These are phyloP conservation scores for Penicillium steckii DNA, from an alignment of 495 filamentous ascomycete genomes.

Conservation along the genomic window DNA sequence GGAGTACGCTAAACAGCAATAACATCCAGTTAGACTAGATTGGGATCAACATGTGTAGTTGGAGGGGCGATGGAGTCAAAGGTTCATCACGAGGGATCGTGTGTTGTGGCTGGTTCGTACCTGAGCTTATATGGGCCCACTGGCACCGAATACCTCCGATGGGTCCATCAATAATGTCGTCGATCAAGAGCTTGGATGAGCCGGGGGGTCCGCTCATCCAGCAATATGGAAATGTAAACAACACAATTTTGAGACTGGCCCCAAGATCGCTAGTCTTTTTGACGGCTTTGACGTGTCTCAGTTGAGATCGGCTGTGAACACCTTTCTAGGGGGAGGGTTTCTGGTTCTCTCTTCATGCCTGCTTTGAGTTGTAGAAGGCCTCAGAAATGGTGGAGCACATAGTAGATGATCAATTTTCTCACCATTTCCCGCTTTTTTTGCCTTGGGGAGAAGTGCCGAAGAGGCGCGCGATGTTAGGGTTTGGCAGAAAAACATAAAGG, in stretches of 20 bases:
- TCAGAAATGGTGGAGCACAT: not conserved
- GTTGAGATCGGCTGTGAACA: too few relatives aligned
- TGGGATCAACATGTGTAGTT: slow-evolving; percentile 1
- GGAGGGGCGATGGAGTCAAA: not conserved
- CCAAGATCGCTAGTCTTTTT: too few relatives aligned
- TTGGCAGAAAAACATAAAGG: not conserved
- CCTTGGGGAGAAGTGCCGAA: not conserved
- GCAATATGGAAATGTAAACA: not conserved
- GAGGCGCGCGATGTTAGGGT: not conserved
- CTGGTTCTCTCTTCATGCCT: too few relatives aligned
- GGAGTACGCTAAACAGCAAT: too few relatives aligned
- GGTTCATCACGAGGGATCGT: not conserved
- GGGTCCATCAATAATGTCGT: not conserved
- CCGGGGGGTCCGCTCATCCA: not conserved
- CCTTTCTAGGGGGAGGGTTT: too few relatives aligned
- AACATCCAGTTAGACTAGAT: not conserved
- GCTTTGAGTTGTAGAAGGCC: not conserved
- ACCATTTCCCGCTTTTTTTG: not conserved
- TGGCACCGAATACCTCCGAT: not conserved
- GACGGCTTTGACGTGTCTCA: not conserved
- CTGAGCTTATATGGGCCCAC: not conserved
- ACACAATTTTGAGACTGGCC: slow-evolving; percentile 1
- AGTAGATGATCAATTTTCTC: not conserved
- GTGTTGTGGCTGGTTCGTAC: not conserved
- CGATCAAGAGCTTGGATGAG: not conserved